Evolutionary conservation across 2,329 filamentous ascomycete genomes (phyloP), one percentile per base, ranked within the genome.

Genomic region (Rhynchosporium agropyri): DNA sequence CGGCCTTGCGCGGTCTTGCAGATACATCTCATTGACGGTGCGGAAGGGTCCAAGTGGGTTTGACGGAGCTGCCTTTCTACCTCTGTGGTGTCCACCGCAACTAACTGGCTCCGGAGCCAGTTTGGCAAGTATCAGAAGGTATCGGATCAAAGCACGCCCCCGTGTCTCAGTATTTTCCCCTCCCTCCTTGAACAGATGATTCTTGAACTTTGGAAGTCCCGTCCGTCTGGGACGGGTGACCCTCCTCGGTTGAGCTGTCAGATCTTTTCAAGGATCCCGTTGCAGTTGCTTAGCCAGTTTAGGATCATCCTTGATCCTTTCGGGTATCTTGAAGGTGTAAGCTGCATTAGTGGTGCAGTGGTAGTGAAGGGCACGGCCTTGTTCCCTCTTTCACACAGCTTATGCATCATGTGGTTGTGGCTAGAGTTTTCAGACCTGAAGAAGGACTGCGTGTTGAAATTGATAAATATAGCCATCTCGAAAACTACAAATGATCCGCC

Each of bases 21-120:
- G 51, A n/a, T 45, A 57, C 54, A 46, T 57, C 9, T 57, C 13
- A 28, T 13, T 43, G 38, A 42, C 54, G 28, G 54, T 57, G 54
- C 40, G 54, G 33, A 46, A 13, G 54, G 54, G 42, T 20, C n/a
- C 33, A 42, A 20, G 51, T 54, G 51, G 51, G 28, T 54, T 42
- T 40, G 26, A 54, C 51, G 54, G 54, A 46, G 42, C 43, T 46
- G 54, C 20, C 20, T 26, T 54, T 38, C 50, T 53, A 53, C 51
- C 36, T 31, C 54, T 36, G 29, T 45, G 26, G 42, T 57, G 40
- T 45, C 38, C 33, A 54, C 40, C 33, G 26, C 45, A 26, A 15
- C 20, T 1, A 20, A 20, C 20, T 57, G 38, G 33, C 54, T 57
- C 31, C 54, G 43, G 7, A 40, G 54, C 38, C 38, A 13, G 28